A percentile compares a stretch with the other conserved stretches of the same genome.
Evolutionary conservation across 1,284 basidiomycete species (phyloP).

Genomic region (Ganoderma resinaceum): DNA sequence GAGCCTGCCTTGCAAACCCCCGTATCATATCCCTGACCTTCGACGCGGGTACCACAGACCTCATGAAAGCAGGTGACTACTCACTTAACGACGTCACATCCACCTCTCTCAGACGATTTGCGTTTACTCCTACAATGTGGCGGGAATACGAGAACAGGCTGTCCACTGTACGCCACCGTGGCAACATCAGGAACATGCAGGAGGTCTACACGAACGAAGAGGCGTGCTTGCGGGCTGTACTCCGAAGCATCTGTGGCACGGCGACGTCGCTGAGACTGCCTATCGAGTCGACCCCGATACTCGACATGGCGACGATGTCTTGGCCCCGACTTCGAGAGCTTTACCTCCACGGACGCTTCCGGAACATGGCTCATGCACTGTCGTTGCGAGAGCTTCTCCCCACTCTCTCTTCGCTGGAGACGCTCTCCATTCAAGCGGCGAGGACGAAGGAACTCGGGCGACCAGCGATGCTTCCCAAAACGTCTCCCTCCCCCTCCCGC

Average conservation of each 20-base stretch:
- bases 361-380: neutral
- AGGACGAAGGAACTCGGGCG: neutral
- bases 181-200: neutral
- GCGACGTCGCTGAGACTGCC: neutral
- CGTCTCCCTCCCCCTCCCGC: neutral
- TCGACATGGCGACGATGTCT: neutral
- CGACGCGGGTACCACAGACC: neutral
- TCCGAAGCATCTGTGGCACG: neutral
- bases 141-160: neutral
- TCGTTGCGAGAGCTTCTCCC: neutral
- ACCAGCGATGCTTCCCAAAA: conserved; percentile 10
- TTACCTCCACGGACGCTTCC: neutral
- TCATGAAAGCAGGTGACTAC: neutral
- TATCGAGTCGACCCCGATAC: neutral
- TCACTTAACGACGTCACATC: neutral
- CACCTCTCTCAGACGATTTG: neutral
- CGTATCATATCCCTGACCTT: neutral
- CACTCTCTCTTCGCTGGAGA: neutral
- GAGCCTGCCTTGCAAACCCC: neutral
- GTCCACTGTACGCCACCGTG: neutral
- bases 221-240: neutral
- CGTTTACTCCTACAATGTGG: neutral
- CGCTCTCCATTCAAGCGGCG: neutral
- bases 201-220: neutral
- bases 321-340: neutral